Percentiles rank a stretch among this genome's conserved stretches.
Evolutionary conservation across 2,329 filamentous ascomycete genomes (phyloP).

Genomic region (Scytalidium lignicola): DNA sequence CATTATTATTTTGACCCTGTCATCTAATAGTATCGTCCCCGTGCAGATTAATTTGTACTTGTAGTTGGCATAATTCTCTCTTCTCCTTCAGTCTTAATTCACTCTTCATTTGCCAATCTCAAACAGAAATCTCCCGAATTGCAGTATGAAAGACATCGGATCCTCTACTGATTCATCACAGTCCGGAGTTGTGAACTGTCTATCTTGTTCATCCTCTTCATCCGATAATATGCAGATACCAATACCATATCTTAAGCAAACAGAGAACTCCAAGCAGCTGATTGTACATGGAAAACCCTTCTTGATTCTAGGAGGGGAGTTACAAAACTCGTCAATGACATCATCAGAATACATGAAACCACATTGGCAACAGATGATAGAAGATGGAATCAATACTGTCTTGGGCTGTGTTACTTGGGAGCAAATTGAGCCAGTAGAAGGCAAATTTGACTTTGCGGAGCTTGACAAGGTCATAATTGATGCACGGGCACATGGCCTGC

Average conservation of each 20-base stretch:
- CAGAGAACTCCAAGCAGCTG: conserved; percentile 27
- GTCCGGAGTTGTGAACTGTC: too few species aligned
- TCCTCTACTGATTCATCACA: too few species aligned
- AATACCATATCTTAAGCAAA: conserved; percentile 4
- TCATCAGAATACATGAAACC: conserved; percentile 39
- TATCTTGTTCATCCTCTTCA: too few species aligned
- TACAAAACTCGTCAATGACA: conserved; percentile 42
- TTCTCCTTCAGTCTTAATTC: too few species aligned
- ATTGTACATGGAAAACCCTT: conserved; percentile 39
- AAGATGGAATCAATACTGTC: conserved; percentile 39
- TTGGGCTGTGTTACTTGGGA: conserved; percentile 42
- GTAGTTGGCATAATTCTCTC: too few species aligned
- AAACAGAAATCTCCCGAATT: too few species aligned
- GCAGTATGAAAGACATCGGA: too few species aligned
- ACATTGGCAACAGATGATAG: conserved; percentile 37
- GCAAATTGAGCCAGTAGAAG: conserved; percentile 39
- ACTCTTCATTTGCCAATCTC: too few species aligned
- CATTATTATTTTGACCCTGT: too few species aligned
- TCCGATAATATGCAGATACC: too few species aligned
- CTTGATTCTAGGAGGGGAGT: conserved; percentile 38
- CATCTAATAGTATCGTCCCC: too few species aligned
- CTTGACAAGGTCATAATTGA: conserved; percentile 34
- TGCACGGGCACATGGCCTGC: conserved; percentile 32
- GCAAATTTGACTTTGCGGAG: conserved; percentile 36
- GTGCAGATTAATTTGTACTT: too few species aligned